phyloP scores from a whole-genome alignment of 352 stramenopile species.

The Phytophthora agathidicida region DNA sequence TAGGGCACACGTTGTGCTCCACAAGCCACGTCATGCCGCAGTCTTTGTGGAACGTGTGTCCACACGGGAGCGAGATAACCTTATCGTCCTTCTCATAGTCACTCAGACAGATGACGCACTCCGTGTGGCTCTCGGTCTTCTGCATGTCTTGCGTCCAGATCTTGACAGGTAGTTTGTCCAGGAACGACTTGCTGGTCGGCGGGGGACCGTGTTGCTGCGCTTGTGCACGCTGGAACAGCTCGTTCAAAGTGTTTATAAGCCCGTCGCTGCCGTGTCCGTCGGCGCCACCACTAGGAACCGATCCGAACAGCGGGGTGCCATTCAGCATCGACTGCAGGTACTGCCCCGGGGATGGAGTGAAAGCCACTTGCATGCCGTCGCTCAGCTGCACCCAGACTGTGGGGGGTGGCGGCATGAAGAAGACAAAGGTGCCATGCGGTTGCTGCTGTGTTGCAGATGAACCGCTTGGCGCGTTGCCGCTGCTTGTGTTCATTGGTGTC shows the following conservation, averaged over 20 bases:
- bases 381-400: constrained; percentile 69
- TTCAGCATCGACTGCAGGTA: constrained; percentile 49
- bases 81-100: constrained; percentile 73
- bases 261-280: constrained; percentile 24
- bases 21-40: constrained; percentile 79
- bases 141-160: constrained; percentile 51
- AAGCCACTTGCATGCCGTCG: constrained; percentile 53
- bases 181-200: constrained; percentile 70
- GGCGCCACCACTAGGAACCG: not conserved
- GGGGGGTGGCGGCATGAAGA: constrained; percentile 65
- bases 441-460: constrained; percentile 24
- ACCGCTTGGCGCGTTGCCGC: constrained; percentile 24
- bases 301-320: constrained; percentile 30
- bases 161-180: constrained; percentile 72
- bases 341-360: constrained; percentile 48
- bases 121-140: constrained; percentile 55
- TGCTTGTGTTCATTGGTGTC: constrained; percentile 32
- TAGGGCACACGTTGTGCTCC: constrained; percentile 83
- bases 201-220: constrained; percentile 65
- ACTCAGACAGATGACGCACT: constrained; percentile 80
- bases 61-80: constrained; percentile 73
- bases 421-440: constrained; percentile 38
- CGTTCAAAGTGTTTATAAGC: constrained; percentile 56
- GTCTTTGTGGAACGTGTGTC: constrained; percentile 80
- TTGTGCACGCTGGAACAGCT: constrained; percentile 72